Conservation (phyloP, 2,329 filamentous ascomycete genomes). For the Neoascochyta sp. region DNA sequence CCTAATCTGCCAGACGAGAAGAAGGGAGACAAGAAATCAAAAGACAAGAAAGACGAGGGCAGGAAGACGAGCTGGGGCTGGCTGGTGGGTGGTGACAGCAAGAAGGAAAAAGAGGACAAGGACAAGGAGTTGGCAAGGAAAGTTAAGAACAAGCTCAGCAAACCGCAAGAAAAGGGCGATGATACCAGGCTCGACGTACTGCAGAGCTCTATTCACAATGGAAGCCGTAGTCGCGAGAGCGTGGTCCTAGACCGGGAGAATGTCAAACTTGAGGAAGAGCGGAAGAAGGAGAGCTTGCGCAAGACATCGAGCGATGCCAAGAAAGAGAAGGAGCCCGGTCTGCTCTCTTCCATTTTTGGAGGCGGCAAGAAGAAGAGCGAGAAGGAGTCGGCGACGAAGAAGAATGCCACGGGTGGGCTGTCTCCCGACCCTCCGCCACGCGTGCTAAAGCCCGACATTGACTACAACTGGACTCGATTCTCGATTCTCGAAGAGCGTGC, state of each 20-base stretch:
- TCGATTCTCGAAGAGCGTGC: constrained; percentile 92
- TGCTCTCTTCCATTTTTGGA: constrained; percentile 93
- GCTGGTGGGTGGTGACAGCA: constrained; percentile 60
- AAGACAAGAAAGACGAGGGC: constrained; percentile 69
- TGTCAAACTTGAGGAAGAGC: constrained; percentile 72
- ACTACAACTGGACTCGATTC: constrained; percentile 95
- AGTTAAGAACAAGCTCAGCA: constrained; percentile 63
- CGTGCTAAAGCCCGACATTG: constrained; percentile 76
- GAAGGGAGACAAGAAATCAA: constrained; percentile 65
- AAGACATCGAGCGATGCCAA: constrained; percentile 67
- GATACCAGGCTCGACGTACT: constrained; percentile 80
- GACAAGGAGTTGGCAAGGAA: constrained; percentile 41
- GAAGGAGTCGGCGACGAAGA: constrained; percentile 70
- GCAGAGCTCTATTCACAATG: constrained; percentile 77
- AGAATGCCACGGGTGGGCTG: constrained; percentile 65
- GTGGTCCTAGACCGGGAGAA: constrained; percentile 76
- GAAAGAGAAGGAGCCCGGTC: constrained; percentile 80
- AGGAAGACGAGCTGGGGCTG: constrained; percentile 84
- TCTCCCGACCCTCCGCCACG: constrained; percentile 74
- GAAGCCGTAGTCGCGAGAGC: constrained; percentile 67
- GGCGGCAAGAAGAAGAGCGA: constrained; percentile 84
- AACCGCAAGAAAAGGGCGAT: constrained; percentile 55
- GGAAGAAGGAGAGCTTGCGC: constrained; percentile 73
- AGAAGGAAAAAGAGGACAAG: constrained; percentile 38
- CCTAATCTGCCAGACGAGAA: constrained; percentile 69